Conservation (phyloP, 805 yeast species). For the Spathaspora gorwiae region DNA sequence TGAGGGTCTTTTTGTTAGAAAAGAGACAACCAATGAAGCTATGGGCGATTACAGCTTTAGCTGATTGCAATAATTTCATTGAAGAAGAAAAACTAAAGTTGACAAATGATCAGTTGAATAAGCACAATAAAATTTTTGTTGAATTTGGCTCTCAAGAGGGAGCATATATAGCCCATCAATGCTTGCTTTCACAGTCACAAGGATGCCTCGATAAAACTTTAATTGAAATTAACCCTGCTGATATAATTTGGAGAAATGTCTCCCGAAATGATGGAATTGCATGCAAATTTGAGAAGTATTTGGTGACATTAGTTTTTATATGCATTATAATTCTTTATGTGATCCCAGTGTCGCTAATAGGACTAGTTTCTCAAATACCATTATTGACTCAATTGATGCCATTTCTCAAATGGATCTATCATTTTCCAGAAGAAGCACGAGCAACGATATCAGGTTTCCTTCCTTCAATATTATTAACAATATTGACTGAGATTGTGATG, state of each 20-base stretch:
- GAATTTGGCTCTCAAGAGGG: constrained; percentile 54
- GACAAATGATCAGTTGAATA: constrained; percentile 16
- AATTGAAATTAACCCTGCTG: constrained; percentile 58
- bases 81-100: constrained; percentile 16
- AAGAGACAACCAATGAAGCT: constrained; percentile 15
- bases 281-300: constrained; percentile 32
- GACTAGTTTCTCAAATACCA: constrained; percentile 70
- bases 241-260: constrained; percentile 69
- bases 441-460: constrained; percentile 56
- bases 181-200: constrained; percentile 42
- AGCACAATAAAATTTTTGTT: constrained; percentile 50
- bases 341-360: constrained; percentile 77
- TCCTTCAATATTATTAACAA: constrained; percentile 63
- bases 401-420: constrained; percentile 49
- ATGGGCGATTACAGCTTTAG: constrained; percentile 26
- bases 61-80: constrained; percentile 10
- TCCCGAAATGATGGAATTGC: constrained; percentile 32
- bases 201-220: constrained; percentile 41
- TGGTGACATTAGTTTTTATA: constrained; percentile 45
- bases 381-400: constrained; percentile 60
- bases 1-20: constrained; percentile 21
- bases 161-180: constrained; percentile 62
- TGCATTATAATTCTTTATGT: constrained; percentile 61
- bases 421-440: constrained; percentile 49
- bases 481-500: constrained; percentile 62